Evolutionary conservation across 371 early-diverging fungal genomes (phyloP), one percentile per base, ranked within the genome.

Genomic region (Choanephora cucurbitarum): DNA sequence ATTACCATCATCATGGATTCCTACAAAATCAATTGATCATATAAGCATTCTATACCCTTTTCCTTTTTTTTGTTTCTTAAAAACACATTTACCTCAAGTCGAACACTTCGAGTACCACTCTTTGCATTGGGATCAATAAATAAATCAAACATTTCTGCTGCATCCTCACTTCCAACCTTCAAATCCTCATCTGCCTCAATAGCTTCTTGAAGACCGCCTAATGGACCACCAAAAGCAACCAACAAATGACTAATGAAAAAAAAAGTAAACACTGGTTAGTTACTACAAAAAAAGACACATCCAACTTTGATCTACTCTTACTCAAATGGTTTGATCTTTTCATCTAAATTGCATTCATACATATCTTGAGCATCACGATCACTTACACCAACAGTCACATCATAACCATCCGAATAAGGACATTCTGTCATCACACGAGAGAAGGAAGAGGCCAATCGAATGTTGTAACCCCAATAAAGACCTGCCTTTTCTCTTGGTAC

Each of bases 391-490:
- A 91, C 73, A 0, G 81, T 81, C 28, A 79, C 64, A 65, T 91
- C 91, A 62, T 89, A 91, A 9, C 87, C 87, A 22, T 78, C 84
- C 69, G 82, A 62, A 55, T 73, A 88, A 0, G 86, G 78, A 47
- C 78, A 80, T 44, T 88, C 86, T 1, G 80, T 78, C 49, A 89
- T 76, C 4, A 87, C 82, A 55, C 84, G 75, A 44, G 81, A 81
- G 32, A 89, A 67, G 0, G 80, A 70, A n/a, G 77, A 75, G 2
- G 90, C 88, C 23, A 87, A 49, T 18, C 90, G 75, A 44, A 89
- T 84, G 44, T 73, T 70, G 60, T 87, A 91, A 3, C 91, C 91
- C 91, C 91, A 91, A 62, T 89, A 90, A n/a, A 86, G 53, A 5
- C 89, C 89, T 0, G 66, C 61, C 55, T 77, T 74, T 61, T 87